Conservation (phyloP, 75 land plant species). For the Gnetum montanum region DNA sequence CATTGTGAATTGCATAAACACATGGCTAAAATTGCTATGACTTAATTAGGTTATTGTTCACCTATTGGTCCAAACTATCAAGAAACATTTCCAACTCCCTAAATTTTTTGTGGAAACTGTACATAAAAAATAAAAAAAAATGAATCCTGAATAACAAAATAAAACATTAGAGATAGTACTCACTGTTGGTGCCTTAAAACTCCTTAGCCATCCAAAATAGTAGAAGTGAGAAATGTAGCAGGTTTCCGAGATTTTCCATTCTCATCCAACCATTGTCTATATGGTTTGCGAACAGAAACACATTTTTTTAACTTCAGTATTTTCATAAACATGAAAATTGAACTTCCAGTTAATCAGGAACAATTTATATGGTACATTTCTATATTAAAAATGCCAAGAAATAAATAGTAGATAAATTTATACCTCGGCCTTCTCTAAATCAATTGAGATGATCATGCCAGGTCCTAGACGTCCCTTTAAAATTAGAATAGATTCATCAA, state of each 20-base stretch:
- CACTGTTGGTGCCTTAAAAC: slow-evolving; percentile 82
- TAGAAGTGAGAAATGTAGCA: slow-evolving; percentile 41
- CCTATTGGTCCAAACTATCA: too few relatives aligned
- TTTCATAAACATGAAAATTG: slow-evolving; percentile 71
- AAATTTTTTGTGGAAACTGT: too few relatives aligned
- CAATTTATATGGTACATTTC: too few relatives aligned
- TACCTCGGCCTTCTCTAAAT: slow-evolving; percentile 86
- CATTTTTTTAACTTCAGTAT: slow-evolving; percentile 93
- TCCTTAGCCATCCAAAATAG: slow-evolving; percentile 58
- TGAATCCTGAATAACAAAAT: too few relatives aligned
- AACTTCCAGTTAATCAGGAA: background rate
- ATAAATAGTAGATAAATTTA: too few relatives aligned
- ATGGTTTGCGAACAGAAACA: slow-evolving; percentile 72
- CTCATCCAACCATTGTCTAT: slow-evolving; percentile 80
- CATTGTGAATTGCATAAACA: too few relatives aligned
- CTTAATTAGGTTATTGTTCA: too few relatives aligned
- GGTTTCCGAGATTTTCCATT: slow-evolving; percentile 51
- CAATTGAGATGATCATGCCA: slow-evolving; percentile 96
- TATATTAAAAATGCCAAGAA: too few relatives aligned
- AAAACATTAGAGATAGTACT: too few relatives aligned
- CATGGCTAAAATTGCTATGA: too few relatives aligned
- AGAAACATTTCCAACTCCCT: too few relatives aligned
- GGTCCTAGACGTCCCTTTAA: slow-evolving; percentile 97
- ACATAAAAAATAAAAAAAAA: too few relatives aligned
- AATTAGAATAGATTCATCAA: slow-evolving; percentile 71